A percentile compares a stretch with the other conserved stretches of the same genome.
Evolutionary conservation across 352 stramenopile species (phyloP).

Genomic region (Phytopythium mirpurense): DNA sequence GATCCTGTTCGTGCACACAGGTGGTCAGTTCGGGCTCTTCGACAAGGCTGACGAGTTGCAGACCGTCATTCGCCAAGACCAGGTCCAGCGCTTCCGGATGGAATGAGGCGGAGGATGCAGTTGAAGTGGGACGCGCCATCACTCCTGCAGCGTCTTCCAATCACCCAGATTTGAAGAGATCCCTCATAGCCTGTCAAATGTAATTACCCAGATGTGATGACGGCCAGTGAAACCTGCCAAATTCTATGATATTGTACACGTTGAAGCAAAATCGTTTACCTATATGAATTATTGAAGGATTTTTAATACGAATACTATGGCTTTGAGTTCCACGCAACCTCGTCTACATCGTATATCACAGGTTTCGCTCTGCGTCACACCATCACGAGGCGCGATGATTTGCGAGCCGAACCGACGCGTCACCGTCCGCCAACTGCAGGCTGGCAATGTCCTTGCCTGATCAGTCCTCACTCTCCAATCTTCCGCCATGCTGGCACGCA

Average conservation of each 20-base stretch:
- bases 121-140: background rate
- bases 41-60: slow-evolving; percentile 86
- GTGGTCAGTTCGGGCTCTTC: slow-evolving; percentile 88
- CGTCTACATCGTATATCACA: no score
- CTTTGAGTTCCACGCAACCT: no score
- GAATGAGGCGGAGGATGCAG: slow-evolving; percentile 9
- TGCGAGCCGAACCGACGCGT: background rate
- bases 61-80: slow-evolving; percentile 35
- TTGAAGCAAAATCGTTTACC: no score
- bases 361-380: no score
- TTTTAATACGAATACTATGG: no score
- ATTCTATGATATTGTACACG: no score
- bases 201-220: no score
- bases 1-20: slow-evolving; percentile 91
- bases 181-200: background rate
- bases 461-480: slow-evolving; percentile 21
- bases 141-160: slow-evolving; percentile 4
- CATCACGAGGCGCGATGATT: background rate
- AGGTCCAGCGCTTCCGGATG: slow-evolving; percentile 58
- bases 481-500: slow-evolving; percentile 26
- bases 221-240: no score
- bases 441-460: no score
- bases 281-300: no score
- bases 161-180: slow-evolving; percentile 1
- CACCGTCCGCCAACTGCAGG: background rate